phyloP scores from a whole-genome alignment of 495 filamentous ascomycete genomes.

The Aspergillus wentii region DNA sequence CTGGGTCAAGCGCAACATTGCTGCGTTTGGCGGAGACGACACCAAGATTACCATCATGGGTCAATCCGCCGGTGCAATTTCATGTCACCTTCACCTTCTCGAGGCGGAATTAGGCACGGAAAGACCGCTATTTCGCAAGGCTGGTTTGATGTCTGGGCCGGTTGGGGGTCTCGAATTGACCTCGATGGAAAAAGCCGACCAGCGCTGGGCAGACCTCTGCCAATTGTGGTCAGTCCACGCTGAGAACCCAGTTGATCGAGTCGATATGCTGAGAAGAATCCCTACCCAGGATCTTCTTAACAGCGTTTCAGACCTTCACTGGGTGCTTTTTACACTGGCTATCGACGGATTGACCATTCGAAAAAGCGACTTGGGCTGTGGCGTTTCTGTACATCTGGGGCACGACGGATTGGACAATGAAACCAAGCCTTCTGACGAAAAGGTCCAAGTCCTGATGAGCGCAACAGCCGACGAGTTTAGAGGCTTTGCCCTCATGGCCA shows the following conservation, averaged over 20 bases:
- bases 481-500: too few relatives aligned
- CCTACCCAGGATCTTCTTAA: neutral
- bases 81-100: conserved; percentile 1
- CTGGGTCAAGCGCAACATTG: conserved; percentile 25
- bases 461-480: conserved; percentile 1
- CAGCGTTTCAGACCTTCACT: neutral
- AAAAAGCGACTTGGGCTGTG: neutral
- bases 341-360: conserved; percentile 1
- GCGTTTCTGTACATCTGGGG: neutral
- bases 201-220: conserved; percentile 1
- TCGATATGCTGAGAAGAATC: neutral
- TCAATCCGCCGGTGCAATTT: conserved; percentile 17
- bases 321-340: neutral
- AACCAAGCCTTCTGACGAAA: too few relatives aligned
- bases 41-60: conserved; percentile 21
- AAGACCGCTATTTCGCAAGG: neutral
- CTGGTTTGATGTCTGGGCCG: conserved; percentile 2
- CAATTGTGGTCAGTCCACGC: neutral
- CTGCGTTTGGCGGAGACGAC: conserved; percentile 24
- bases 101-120: neutral
- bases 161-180: conserved; percentile 1
- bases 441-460: neutral
- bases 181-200: neutral
- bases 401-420: neutral
- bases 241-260: neutral